Conservation (phyloP, 495 filamentous ascomycete species). For the Amphirosellinia nigrospora region DNA sequence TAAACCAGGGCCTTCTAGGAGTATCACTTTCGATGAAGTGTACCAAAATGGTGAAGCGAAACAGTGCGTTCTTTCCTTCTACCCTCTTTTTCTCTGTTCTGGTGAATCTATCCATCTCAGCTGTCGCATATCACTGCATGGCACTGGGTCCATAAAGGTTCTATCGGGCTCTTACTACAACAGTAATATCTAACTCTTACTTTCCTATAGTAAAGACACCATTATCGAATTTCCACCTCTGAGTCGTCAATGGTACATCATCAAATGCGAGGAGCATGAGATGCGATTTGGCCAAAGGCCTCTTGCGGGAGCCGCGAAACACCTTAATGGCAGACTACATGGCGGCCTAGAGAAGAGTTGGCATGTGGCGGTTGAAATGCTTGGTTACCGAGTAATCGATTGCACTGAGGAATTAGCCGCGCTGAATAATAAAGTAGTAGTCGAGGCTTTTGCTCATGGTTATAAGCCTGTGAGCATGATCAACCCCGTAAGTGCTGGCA, state of each 20-base stretch:
- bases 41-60: conserved; percentile 43
- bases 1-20: conserved; percentile 23
- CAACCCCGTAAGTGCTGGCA: conserved; percentile 6
- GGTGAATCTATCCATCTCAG: background rate
- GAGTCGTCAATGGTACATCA: conserved; percentile 44
- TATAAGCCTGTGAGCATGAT: conserved; percentile 42
- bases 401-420: conserved; percentile 36
- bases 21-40: conserved; percentile 49
- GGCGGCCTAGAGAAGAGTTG: conserved; percentile 42
- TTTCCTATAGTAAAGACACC: conserved; percentile 39
- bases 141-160: background rate
- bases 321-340: conserved; percentile 46
- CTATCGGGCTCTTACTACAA: background rate
- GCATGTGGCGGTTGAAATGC: conserved; percentile 36
- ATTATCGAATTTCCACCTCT: conserved; percentile 47
- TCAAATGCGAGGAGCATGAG: conserved; percentile 50
- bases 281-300: conserved; percentile 51
- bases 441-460: conserved; percentile 35
- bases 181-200: background rate
- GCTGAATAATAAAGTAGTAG: conserved; percentile 45
- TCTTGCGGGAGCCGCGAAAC: conserved; percentile 49
- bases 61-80: conserved; percentile 22
- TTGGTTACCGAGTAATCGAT: conserved; percentile 46
- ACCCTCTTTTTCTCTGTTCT: background rate
- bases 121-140: background rate